Evolutionary conservation across 176 grass and related monocot genomes (phyloP).

Genomic region (Chrysopogon serrulatus): DNA sequence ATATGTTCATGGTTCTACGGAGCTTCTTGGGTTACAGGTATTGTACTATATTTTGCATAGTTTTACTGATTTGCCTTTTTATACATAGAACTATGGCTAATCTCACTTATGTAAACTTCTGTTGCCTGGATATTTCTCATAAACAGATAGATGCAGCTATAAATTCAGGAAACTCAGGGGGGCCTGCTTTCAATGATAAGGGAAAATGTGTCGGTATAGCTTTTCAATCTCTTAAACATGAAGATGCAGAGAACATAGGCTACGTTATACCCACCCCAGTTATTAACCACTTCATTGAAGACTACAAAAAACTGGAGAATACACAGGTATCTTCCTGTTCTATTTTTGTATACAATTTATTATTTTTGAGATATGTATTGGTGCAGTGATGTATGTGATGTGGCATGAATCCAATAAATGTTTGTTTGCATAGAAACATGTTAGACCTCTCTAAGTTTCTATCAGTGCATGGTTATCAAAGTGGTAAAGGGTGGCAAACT

Average conservation of each 20-base stretch:
- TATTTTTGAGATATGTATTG: conserved; percentile 10
- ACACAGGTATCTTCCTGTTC: conserved; percentile 54
- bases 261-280: conserved; percentile 98
- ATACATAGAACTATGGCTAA: neutral
- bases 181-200: conserved; percentile 91
- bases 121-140: conserved; percentile 11
- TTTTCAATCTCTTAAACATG: conserved; percentile 99
- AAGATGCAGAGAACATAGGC: conserved; percentile 99
- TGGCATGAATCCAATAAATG: neutral
- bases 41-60: conserved; percentile 12
- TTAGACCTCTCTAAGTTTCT: neutral
- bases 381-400: neutral
- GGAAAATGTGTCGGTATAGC: conserved; percentile 92
- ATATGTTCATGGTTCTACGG: conserved; percentile 95
- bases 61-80: neutral
- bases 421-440: neutral
- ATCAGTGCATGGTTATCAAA: no score
- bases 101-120: neutral
- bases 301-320: conserved; percentile 86
- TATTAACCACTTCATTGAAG: conserved; percentile 91
- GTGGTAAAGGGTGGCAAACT: no score
- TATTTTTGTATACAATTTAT: neutral
- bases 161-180: conserved; percentile 98
- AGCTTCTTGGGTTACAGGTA: conserved; percentile 95
- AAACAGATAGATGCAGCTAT: conserved; percentile 99